Conservation (phyloP, 345 rosid genomes). For the Eucalyptus regnans region DNA sequence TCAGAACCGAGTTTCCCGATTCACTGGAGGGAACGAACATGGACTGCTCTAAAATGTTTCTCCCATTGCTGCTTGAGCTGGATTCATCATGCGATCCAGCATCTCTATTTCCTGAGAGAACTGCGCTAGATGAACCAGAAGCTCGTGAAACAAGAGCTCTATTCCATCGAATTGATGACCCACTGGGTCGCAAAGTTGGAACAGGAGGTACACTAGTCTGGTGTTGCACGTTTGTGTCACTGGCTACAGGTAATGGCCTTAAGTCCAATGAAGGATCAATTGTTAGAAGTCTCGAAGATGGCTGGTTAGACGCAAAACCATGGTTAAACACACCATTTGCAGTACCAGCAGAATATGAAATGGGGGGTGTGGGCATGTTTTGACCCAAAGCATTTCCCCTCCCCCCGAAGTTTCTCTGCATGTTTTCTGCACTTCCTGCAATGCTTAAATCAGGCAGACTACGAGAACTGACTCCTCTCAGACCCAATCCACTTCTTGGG, state of each 20-base stretch:
- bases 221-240: constrained; percentile 12
- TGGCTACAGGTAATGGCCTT: constrained; percentile 22
- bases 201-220: constrained; percentile 26
- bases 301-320: constrained; percentile 19
- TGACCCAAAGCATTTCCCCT: constrained; percentile 40
- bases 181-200: constrained; percentile 37
- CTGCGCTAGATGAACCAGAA: constrained; percentile 21
- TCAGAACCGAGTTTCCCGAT: constrained; percentile 18
- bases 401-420: constrained; percentile 41
- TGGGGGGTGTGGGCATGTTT: constrained; percentile 19
- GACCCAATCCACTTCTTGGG: constrained; percentile 34
- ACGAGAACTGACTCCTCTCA: constrained; percentile 24
- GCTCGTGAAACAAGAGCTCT: constrained; percentile 30
- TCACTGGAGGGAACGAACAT: constrained; percentile 37
- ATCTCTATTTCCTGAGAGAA: constrained; percentile 22
- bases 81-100: constrained; percentile 15
- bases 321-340: constrained; percentile 25
- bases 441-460: constrained; percentile 16
- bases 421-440: constrained; percentile 23
- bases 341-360: constrained; percentile 29
- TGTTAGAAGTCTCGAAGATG: constrained; percentile 21
- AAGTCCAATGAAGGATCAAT: constrained; percentile 32
- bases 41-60: constrained; percentile 40
- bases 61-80: constrained; percentile 24
- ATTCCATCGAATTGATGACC: constrained; percentile 45